These are phyloP conservation scores for Tricholoma saponaceum DNA, from an alignment of 768 basidiomycete genomes.

Conservation along the genomic window DNA sequence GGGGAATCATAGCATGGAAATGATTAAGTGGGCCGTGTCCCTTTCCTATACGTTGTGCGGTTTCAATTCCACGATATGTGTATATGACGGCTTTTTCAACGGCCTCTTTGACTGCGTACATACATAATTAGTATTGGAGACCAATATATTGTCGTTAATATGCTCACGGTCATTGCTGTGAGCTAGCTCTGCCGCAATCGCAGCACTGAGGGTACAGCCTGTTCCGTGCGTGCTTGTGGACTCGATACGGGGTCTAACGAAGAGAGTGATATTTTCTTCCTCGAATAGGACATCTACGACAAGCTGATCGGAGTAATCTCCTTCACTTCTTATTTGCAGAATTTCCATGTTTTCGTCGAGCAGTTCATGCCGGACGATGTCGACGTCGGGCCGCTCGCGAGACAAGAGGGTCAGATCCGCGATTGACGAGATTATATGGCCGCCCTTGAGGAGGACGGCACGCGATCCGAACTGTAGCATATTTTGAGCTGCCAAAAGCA, in stretches of 20 bases:
- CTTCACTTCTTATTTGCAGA: conserved; percentile 30
- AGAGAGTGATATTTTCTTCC: conserved; percentile 38
- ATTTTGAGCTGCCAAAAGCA: conserved; percentile 52
- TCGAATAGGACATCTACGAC: conserved; percentile 66
- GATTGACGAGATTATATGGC: conserved; percentile 54
- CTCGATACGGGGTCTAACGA: conserved; percentile 56
- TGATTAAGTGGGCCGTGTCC: conserved; percentile 90
- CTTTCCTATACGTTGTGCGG: conserved; percentile 61
- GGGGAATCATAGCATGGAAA: conserved; percentile 51
- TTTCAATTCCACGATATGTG: conserved; percentile 69
- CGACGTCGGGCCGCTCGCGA: conserved; percentile 24
- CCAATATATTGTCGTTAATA: background rate
- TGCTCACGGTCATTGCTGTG: conserved; percentile 41
- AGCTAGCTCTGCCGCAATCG: conserved; percentile 66
- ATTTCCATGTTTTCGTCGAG: conserved; percentile 62
- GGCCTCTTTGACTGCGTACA: conserved; percentile 50
- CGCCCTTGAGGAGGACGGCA: conserved; percentile 81
- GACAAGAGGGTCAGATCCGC: conserved; percentile 39
- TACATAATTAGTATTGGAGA: background rate
- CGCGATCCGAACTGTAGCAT: conserved; percentile 45
- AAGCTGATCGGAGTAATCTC: conserved; percentile 22
- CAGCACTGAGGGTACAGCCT: conserved; percentile 87
- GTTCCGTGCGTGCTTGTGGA: conserved; percentile 86
- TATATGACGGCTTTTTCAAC: conserved; percentile 59
- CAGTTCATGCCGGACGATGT: conserved; percentile 41